These are phyloP conservation scores for Pythium phragmitis DNA, from an alignment of 352 stramenopile species.

Conservation along the genomic window DNA sequence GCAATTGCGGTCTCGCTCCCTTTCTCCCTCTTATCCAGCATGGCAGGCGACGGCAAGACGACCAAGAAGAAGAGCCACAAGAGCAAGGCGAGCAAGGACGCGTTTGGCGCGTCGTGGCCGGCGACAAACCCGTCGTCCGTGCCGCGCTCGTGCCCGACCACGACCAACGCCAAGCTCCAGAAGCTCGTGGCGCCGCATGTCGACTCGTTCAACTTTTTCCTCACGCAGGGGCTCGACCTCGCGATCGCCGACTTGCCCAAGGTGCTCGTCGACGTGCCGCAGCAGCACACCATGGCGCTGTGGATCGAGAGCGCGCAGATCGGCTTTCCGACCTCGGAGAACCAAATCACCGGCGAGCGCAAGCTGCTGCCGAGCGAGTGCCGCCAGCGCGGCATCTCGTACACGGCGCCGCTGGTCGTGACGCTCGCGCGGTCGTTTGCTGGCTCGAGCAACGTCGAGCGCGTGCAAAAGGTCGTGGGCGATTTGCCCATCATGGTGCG, in stretches of 20 bases:
- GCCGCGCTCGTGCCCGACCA: constrained; percentile 64
- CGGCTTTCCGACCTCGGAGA: constrained; percentile 83
- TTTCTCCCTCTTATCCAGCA: constrained; percentile 13
- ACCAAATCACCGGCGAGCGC: constrained; percentile 81
- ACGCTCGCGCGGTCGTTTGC: constrained; percentile 87
- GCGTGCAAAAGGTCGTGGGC: constrained; percentile 88
- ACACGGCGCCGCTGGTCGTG: constrained; percentile 93
- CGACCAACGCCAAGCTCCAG: constrained; percentile 81
- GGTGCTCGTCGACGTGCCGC: constrained; percentile 88
- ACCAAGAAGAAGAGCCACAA: constrained; percentile 43
- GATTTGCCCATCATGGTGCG: constrained; percentile 98
- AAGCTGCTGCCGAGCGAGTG: constrained; percentile 94
- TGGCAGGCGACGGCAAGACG: constrained; percentile 44
- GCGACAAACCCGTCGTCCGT: constrained; percentile 80
- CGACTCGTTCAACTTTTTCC: constrained; percentile 98
- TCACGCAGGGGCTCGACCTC: constrained; percentile 92
- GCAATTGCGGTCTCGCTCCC: constrained; percentile 5
- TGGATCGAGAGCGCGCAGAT: constrained; percentile 96
- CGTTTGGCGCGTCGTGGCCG: constrained; percentile 68
- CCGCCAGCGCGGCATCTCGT: constrained; percentile 95
- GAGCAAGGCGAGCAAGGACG: constrained; percentile 27
- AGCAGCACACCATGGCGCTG: constrained; percentile 77
- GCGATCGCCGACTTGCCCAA: constrained; percentile 92
- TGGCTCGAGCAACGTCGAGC: constrained; percentile 80
- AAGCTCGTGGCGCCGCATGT: constrained; percentile 96